phyloP scores from a whole-genome alignment of 306 rosid species.

The Leucaena leucocephala region DNA sequence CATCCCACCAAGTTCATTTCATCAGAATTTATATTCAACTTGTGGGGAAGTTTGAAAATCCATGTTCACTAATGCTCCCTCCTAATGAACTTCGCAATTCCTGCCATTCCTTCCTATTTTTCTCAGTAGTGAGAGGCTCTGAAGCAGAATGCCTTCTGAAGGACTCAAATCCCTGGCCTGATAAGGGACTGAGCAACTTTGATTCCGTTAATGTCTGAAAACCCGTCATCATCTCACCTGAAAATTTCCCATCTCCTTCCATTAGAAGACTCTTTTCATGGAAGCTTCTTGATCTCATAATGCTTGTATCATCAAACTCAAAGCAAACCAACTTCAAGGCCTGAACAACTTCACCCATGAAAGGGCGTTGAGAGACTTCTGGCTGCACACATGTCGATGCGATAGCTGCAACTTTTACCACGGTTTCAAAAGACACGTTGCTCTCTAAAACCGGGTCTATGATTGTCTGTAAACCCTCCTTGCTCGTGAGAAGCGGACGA shows the following conservation, averaged over 20 bases:
- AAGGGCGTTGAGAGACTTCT: conserved; percentile 90
- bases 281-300: conserved; percentile 47
- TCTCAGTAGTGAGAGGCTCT: conserved; percentile 59
- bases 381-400: conserved; percentile 99
- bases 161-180: conserved; percentile 68
- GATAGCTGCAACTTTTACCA: conserved; percentile 89
- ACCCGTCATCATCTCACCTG: conserved; percentile 32
- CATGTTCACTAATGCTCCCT: conserved; percentile 86
- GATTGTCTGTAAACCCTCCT: conserved; percentile 69
- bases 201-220: conserved; percentile 51
- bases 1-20: background rate
- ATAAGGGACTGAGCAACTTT: conserved; percentile 52
- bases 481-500: conserved; percentile 84
- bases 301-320: conserved; percentile 68
- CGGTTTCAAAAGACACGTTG: conserved; percentile 46
- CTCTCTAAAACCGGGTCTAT: conserved; percentile 70
- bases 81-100: conserved; percentile 64
- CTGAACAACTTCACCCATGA: conserved; percentile 99
- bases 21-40: conserved; percentile 8
- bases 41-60: conserved; percentile 45
- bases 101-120: conserved; percentile 66
- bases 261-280: conserved; percentile 50
- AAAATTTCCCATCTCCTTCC: conserved; percentile 38
- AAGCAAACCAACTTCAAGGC: conserved; percentile 91
- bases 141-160: conserved; percentile 75